A percentile compares a stretch with the other conserved stretches of the same genome.
These are phyloP conservation scores for Fraxinus floribunda DNA, from an alignment of 305 asterid genomes.

Conservation along the genomic window DNA sequence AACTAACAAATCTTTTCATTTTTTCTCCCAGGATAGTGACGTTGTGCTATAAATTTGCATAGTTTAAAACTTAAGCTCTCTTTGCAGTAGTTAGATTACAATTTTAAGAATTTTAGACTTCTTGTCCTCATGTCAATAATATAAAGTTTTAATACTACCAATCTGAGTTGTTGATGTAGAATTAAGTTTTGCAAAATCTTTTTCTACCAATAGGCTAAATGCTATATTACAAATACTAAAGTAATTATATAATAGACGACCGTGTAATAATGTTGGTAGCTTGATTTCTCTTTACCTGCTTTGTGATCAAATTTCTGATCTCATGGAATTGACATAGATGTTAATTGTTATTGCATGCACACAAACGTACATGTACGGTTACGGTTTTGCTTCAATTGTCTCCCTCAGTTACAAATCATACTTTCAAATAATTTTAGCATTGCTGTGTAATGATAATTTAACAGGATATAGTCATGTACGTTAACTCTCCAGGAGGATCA, in stretches of 20 bases:
- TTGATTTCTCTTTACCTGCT: background rate
- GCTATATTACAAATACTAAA: background rate
- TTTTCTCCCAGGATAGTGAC: background rate
- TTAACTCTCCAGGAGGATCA: constrained; percentile 95
- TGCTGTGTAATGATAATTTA: constrained; percentile 14
- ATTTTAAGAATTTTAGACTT: background rate
- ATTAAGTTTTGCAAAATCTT: background rate
- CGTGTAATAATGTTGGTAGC: background rate
- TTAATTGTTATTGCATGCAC: constrained; percentile 2
- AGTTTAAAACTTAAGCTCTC: background rate
- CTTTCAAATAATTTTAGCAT: background rate
- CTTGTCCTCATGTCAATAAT: background rate
- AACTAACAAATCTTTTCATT: background rate
- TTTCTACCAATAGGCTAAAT: background rate
- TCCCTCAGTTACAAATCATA: constrained; percentile 1
- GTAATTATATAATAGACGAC: background rate
- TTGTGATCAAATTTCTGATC: background rate
- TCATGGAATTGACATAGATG: background rate
- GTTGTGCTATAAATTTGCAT: background rate
- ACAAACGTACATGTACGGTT: background rate
- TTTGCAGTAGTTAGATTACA: background rate
- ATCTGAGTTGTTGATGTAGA: background rate
- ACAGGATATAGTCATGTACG: constrained; percentile 87
- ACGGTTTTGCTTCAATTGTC: background rate
- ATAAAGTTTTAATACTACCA: background rate